A percentile compares a stretch with the other conserved stretches of the same genome.
phyloP scores from a whole-genome alignment of 75 land plant genomes.

The Pinus taeda region DNA sequence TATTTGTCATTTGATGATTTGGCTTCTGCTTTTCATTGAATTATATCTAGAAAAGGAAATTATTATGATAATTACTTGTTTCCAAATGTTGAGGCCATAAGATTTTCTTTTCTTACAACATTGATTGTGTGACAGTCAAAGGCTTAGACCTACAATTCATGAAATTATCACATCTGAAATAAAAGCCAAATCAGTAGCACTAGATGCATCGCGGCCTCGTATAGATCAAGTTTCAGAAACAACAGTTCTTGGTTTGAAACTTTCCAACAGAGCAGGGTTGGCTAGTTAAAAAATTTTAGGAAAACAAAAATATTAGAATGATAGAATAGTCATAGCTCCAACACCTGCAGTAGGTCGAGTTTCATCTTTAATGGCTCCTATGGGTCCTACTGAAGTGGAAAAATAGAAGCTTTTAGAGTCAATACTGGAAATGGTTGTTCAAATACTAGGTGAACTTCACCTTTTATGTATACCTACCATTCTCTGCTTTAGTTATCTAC shows the following conservation, averaged over 20 bases:
- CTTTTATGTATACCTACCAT: no score
- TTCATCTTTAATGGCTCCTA: conserved; percentile 62
- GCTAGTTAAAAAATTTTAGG: conserved; percentile 29
- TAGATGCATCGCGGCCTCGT: conserved; percentile 49
- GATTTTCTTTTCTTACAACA: no score
- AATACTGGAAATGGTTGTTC: conserved; percentile 56
- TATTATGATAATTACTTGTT: no score
- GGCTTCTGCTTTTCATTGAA: no score
- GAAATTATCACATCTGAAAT: conserved; percentile 89
- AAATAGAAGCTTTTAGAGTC: conserved; percentile 75
- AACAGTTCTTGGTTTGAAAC: conserved; percentile 21
- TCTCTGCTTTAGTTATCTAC: no score
- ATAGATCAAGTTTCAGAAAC: conserved; percentile 41
- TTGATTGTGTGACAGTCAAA: no score
- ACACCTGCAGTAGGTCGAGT: conserved; percentile 51
- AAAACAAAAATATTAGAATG: conserved; percentile 62
- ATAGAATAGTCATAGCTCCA: conserved; percentile 30
- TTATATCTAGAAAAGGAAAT: no score
- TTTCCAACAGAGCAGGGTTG: conserved; percentile 36
- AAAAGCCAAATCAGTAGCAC: conserved; percentile 62
- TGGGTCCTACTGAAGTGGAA: conserved; percentile 68
- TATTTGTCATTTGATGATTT: no score
- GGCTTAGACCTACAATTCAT: conserved; percentile 87
- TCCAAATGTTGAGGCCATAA: no score
- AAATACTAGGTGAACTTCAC: no score